Evolutionary conservation across 2,329 filamentous ascomycete species (phyloP).

Genomic region (Pseudogymnoascus sp.): DNA sequence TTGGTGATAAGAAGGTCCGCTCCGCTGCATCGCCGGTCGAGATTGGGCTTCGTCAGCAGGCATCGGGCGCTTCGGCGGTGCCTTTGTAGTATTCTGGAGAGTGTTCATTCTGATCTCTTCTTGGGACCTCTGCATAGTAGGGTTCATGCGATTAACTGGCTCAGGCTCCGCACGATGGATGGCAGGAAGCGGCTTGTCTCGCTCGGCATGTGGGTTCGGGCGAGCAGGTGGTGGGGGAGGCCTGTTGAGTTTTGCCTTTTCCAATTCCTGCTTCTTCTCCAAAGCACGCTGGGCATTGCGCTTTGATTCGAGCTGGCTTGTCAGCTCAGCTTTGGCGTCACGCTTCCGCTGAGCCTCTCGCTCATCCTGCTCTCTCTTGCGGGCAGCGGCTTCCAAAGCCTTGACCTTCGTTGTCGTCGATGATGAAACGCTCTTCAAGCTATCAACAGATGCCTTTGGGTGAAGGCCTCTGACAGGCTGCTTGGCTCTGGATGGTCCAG

Average conservation of each 20-base stretch:
- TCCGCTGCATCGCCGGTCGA: conserved; percentile 42
- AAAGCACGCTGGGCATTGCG: conserved; percentile 55
- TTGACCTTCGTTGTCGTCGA: conserved; percentile 57
- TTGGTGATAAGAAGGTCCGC: conserved; percentile 61
- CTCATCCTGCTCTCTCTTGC: conserved; percentile 80
- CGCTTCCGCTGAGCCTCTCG: conserved; percentile 69
- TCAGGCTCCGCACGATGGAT: conserved; percentile 23
- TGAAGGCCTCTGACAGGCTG: conserved; percentile 16
- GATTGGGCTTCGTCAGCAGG: conserved; percentile 44
- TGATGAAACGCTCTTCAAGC: conserved; percentile 58
- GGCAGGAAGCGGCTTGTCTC: conserved; percentile 27
- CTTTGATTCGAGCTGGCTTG: conserved; percentile 50
- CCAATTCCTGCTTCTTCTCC: conserved; percentile 44
- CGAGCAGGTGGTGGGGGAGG: conserved; percentile 54
- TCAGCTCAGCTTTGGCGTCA: conserved; percentile 69
- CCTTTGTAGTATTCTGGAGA: conserved; percentile 58
- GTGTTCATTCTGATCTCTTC: conserved; percentile 58
- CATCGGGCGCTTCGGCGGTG: conserved; percentile 65
- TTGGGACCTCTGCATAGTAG: conserved; percentile 42
- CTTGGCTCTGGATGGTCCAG: conserved; percentile 23
- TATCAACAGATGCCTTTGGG: conserved; percentile 38
- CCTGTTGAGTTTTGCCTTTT: conserved; percentile 56
- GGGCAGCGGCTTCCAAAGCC: conserved; percentile 66
- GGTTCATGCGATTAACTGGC: conserved; percentile 51
- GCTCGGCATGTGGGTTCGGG: conserved; percentile 39